A percentile compares a stretch with the other conserved stretches of the same genome.
phyloP scores from a whole-genome alignment of 2,329 filamentous ascomycete species.

The Monosporascus sp. region DNA sequence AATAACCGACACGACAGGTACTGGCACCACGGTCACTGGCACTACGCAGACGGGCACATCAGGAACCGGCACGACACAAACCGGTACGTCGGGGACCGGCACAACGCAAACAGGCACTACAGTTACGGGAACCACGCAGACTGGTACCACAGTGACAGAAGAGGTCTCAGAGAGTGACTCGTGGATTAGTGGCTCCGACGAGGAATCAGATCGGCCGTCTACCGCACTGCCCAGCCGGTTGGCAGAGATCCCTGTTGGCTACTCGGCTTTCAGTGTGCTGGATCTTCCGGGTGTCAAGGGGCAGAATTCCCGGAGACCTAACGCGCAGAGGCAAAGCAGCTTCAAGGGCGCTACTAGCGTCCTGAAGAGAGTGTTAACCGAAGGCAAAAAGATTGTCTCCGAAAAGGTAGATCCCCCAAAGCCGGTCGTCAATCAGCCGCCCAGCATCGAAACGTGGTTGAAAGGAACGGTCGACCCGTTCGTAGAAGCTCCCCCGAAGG shows the following conservation, averaged over 20 bases:
- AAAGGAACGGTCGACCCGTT: conserved; percentile 59
- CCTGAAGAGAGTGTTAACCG: conserved; percentile 58
- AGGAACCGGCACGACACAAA: neutral
- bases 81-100: neutral
- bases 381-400: conserved; percentile 60
- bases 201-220: conserved; percentile 31
- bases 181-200: conserved; percentile 28
- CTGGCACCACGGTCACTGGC: conserved; percentile 2
- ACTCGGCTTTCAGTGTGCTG: conserved; percentile 62
- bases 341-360: conserved; percentile 58
- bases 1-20: neutral
- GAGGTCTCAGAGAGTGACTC: conserved; percentile 28
- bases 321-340: conserved; percentile 49
- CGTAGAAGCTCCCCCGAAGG: conserved; percentile 35
- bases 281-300: conserved; percentile 48
- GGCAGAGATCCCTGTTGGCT: conserved; percentile 58
- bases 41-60: conserved; percentile 15
- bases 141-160: conserved; percentile 23
- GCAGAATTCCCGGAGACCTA: conserved; percentile 36
- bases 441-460: conserved; percentile 62
- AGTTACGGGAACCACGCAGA: conserved; percentile 19
- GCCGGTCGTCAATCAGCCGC: conserved; percentile 50
- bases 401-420: conserved; percentile 51
- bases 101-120: conserved; percentile 15
- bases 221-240: conserved; percentile 46